Evolutionary conservation across 495 filamentous ascomycete genomes (phyloP).

Genomic region (Aspergillus bertholletiae): DNA sequence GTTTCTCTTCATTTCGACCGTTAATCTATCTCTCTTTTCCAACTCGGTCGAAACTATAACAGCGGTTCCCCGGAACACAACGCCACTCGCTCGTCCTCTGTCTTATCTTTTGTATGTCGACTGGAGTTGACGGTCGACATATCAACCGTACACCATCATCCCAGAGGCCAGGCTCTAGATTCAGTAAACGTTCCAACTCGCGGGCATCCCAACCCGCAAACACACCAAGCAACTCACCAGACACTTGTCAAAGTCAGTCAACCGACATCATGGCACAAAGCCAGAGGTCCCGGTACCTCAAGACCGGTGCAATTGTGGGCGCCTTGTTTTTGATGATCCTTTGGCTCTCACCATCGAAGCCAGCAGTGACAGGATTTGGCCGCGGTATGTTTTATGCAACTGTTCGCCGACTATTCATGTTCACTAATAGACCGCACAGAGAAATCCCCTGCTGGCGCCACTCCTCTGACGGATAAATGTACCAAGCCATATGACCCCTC

Average conservation of each 20-base stretch:
- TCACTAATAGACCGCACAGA: slow-evolving; percentile 13
- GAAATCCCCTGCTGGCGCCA: slow-evolving; percentile 20
- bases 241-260: slow-evolving; percentile 9
- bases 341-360: slow-evolving; percentile 62
- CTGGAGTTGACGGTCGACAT: slow-evolving; percentile 38
- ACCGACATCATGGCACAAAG: slow-evolving; percentile 59
- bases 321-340: slow-evolving; percentile 72
- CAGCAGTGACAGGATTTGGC: slow-evolving; percentile 31
- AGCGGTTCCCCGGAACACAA: slow-evolving; percentile 9
- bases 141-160: slow-evolving; percentile 14
- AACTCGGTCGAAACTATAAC: slow-evolving; percentile 4
- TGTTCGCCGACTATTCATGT: not conserved
- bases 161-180: slow-evolving; percentile 13
- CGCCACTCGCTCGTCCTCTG: slow-evolving; percentile 10
- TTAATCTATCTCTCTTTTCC: slow-evolving; percentile 20
- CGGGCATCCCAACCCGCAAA: slow-evolving; percentile 20
- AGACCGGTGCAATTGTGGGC: slow-evolving; percentile 75
- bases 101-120: slow-evolving; percentile 46
- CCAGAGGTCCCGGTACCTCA: slow-evolving; percentile 74
- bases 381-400: slow-evolving; percentile 29
- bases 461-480: slow-evolving; percentile 55
- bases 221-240: slow-evolving; percentile 12
- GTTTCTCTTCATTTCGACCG: slow-evolving; percentile 22
- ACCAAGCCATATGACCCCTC: slow-evolving; percentile 73
- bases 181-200: slow-evolving; percentile 35